Conservation (phyloP, 495 filamentous ascomycete species). For the Penicillium egyptiacum region DNA sequence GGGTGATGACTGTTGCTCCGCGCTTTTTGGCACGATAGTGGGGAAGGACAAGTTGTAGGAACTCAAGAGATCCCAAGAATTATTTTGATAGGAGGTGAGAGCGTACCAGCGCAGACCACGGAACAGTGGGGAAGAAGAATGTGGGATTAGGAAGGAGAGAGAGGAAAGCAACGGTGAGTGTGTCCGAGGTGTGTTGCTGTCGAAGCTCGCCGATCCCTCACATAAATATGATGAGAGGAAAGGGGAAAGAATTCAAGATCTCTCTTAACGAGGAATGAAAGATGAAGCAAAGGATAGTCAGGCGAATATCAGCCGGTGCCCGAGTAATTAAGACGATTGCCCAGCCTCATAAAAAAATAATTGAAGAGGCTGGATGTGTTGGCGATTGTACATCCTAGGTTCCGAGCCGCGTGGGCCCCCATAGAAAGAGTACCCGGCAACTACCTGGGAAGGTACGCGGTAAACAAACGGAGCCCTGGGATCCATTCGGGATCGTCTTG, state of each 20-base stretch:
- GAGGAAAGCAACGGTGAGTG: slow-evolving; percentile 20
- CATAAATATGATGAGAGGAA: slow-evolving; percentile 17
- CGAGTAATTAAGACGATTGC: slow-evolving; percentile 9
- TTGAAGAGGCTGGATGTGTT: slow-evolving; percentile 13
- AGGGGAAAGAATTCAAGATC: slow-evolving; percentile 8
- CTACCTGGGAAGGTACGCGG: not conserved
- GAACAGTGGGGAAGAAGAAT: slow-evolving; percentile 17
- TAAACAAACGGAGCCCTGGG: slow-evolving; percentile 25
- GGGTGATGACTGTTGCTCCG: slow-evolving; percentile 15
- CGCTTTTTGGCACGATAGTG: slow-evolving; percentile 22
- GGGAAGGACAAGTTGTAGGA: slow-evolving; percentile 16
- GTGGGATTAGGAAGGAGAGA: slow-evolving; percentile 11
- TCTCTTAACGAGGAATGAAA: slow-evolving; percentile 16
- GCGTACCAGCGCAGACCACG: slow-evolving; percentile 35
- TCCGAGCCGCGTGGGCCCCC: slow-evolving; percentile 1
- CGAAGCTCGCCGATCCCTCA: slow-evolving; percentile 26
- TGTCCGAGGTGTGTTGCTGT: slow-evolving; percentile 5
- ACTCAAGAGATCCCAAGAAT: not conserved
- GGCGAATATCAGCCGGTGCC: slow-evolving; percentile 13
- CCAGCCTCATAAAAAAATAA: slow-evolving; percentile 12
- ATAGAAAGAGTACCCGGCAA: slow-evolving; percentile 13
- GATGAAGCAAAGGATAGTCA: slow-evolving; percentile 11
- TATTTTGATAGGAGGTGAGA: slow-evolving; percentile 16
- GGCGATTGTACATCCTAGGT: slow-evolving; percentile 12
- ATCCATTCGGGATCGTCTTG: slow-evolving; percentile 19